phyloP scores from a whole-genome alignment of 805 yeast species.

The Saturnispora silvae region DNA sequence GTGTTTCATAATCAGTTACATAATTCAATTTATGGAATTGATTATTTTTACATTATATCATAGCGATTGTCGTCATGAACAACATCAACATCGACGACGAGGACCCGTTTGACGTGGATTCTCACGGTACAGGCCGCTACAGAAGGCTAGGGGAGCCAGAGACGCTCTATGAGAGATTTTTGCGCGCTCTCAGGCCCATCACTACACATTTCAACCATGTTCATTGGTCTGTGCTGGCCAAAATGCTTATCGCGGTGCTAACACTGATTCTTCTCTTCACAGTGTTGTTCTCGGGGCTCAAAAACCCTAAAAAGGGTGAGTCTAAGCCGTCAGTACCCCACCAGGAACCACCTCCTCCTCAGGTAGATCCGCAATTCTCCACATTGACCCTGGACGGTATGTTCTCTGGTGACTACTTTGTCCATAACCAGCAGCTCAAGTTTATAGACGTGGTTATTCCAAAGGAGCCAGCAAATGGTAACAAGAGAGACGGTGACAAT shows the following conservation, averaged over 20 bases:
- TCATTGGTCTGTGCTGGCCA: neutral
- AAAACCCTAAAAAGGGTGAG: neutral
- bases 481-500: too few relatives aligned
- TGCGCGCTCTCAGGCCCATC: neutral
- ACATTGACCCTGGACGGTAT: constrained; percentile 1
- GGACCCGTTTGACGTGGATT: constrained; percentile 20
- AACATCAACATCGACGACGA: constrained; percentile 11
- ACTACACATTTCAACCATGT: neutral
- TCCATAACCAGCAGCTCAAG: neutral
- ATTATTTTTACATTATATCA: too few relatives aligned
- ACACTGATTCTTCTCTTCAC: constrained; percentile 1
- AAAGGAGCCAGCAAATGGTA: too few relatives aligned
- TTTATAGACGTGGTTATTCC: constrained; percentile 2
- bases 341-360: neutral
- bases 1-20: too few relatives aligned
- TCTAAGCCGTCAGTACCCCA: neutral
- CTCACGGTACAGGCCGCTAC: constrained; percentile 6
- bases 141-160: constrained; percentile 2
- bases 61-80: too few relatives aligned
- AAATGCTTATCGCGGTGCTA: neutral
- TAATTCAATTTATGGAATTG: too few relatives aligned
- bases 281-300: neutral
- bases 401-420: constrained; percentile 1
- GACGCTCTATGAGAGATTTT: neutral
- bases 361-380: neutral